Evolutionary conservation across 805 yeast species (phyloP).

Genomic region (Suhomyces pyralidae): DNA sequence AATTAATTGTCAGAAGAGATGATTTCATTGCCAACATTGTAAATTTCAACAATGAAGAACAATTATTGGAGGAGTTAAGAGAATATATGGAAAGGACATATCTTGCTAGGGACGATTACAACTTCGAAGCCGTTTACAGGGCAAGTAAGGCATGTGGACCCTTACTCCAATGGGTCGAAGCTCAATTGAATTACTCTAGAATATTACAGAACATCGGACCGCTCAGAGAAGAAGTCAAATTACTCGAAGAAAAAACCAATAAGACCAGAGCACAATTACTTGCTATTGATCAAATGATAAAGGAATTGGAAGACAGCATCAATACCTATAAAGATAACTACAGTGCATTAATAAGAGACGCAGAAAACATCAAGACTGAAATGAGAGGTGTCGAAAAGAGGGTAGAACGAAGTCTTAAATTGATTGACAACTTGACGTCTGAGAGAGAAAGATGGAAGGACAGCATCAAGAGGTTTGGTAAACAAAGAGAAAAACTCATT

Average conservation of each 20-base stretch:
- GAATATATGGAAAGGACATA: constrained; percentile 56
- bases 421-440: constrained; percentile 59
- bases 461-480: constrained; percentile 50
- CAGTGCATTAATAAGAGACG: constrained; percentile 70
- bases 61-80: constrained; percentile 53
- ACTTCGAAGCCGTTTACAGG: constrained; percentile 69
- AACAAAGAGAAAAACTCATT: constrained; percentile 43
- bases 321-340: constrained; percentile 65
- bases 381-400: constrained; percentile 60
- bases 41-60: constrained; percentile 60
- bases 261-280: constrained; percentile 64
- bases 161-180: constrained; percentile 79
- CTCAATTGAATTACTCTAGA: constrained; percentile 75
- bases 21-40: constrained; percentile 86
- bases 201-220: constrained; percentile 76
- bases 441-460: constrained; percentile 78
- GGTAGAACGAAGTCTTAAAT: constrained; percentile 57
- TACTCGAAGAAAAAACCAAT: constrained; percentile 56
- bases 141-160: constrained; percentile 98
- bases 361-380: constrained; percentile 71
- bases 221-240: constrained; percentile 58
- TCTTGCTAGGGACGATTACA: constrained; percentile 61
- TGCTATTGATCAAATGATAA: constrained; percentile 80
- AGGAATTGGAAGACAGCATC: constrained; percentile 67
- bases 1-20: constrained; percentile 72